Percentiles rank a stretch among this genome's conserved stretches.
Evolutionary conservation across 805 yeast species (phyloP).

Genomic region (Yamadazyma sp.): DNA sequence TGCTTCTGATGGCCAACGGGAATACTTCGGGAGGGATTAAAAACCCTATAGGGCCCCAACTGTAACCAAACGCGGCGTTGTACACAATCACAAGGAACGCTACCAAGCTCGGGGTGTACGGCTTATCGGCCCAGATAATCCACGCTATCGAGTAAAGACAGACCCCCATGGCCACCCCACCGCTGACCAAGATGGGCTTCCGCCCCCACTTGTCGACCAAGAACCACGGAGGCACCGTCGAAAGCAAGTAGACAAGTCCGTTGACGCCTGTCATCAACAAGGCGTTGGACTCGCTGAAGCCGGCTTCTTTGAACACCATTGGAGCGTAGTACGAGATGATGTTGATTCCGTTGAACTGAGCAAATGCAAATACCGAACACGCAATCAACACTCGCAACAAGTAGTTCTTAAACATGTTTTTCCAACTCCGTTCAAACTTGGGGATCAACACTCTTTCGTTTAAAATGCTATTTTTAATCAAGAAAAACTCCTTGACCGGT

Average conservation of each 20-base stretch:
- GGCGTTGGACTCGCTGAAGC: slow-evolving; percentile 43
- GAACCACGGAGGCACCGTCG: slow-evolving; percentile 47
- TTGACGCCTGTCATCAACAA: slow-evolving; percentile 46
- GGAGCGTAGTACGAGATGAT: slow-evolving; percentile 60
- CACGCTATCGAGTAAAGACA: slow-evolving; percentile 35
- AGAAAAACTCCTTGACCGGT: slow-evolving; percentile 44
- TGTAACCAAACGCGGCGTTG: slow-evolving; percentile 45
- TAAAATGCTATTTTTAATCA: slow-evolving; percentile 47
- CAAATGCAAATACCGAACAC: slow-evolving; percentile 45
- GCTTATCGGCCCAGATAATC: slow-evolving; percentile 31
- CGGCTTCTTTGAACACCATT: slow-evolving; percentile 49
- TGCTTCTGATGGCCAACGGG: slow-evolving; percentile 42
- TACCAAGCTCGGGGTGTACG: slow-evolving; percentile 38
- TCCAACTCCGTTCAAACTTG: slow-evolving; percentile 41
- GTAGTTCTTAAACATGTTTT: slow-evolving; percentile 41
- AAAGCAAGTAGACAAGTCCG: slow-evolving; percentile 36
- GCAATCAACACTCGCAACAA: slow-evolving; percentile 35
- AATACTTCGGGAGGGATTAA: slow-evolving; percentile 45
- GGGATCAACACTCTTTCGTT: slow-evolving; percentile 39
- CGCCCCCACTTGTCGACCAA: slow-evolving; percentile 47
- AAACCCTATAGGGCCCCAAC: slow-evolving; percentile 49
- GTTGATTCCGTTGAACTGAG: slow-evolving; percentile 55
- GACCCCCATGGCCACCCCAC: slow-evolving; percentile 40
- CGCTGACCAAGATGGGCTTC: slow-evolving; percentile 43
- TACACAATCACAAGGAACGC: slow-evolving; percentile 42